phyloP scores from a whole-genome alignment of 345 rosid genomes.

The Theobroma cacao region DNA sequence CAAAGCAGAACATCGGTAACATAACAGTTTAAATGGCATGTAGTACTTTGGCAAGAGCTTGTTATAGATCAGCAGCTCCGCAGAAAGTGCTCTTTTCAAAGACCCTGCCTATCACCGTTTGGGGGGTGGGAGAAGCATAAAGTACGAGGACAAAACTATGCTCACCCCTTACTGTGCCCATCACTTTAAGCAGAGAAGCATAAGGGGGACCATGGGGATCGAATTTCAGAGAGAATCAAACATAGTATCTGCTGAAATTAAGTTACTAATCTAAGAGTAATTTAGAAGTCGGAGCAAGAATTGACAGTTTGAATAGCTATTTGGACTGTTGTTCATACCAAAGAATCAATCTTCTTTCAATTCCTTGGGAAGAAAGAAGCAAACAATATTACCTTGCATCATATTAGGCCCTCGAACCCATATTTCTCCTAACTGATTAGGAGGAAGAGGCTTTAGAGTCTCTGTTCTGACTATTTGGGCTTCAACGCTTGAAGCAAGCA shows the following conservation, averaged over 20 bases:
- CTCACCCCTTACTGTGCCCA: neutral
- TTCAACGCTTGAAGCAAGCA: constrained; percentile 67
- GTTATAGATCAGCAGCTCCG: neutral
- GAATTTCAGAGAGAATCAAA: neutral
- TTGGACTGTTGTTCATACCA: neutral
- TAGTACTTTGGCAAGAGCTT: neutral
- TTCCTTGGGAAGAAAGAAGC: neutral
- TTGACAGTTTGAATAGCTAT: neutral
- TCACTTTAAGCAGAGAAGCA: neutral
- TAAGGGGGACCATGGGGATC: neutral
- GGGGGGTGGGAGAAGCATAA: neutral
- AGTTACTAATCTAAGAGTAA: neutral
- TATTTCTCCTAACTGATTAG: constrained; percentile 71
- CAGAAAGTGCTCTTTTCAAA: neutral
- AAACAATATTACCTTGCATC: constrained; percentile 66
- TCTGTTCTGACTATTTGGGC: constrained; percentile 66
- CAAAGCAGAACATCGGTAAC: neutral
- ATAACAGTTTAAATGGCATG: neutral
- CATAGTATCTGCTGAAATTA: neutral
- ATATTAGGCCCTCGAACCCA: constrained; percentile 91
- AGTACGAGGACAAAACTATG: neutral
- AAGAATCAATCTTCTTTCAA: neutral
- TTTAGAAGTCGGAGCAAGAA: neutral
- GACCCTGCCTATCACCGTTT: neutral
- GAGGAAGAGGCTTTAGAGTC: constrained; percentile 66